Evolutionary conservation across 495 filamentous ascomycete species (phyloP).

Genomic region (Penicillium robsamsonii): DNA sequence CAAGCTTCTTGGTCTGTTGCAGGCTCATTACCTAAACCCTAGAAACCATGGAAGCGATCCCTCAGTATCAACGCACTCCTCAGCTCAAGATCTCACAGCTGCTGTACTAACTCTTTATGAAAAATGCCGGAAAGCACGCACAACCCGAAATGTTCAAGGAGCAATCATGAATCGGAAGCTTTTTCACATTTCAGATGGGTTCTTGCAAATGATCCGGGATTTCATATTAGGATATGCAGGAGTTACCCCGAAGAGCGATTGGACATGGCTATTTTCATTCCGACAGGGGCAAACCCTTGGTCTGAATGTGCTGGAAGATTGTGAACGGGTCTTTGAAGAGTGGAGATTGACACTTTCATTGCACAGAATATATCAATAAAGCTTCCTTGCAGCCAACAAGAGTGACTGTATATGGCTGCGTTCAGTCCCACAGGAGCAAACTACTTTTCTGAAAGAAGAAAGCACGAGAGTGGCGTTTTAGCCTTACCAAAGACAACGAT

Average conservation of each 20-base stretch:
- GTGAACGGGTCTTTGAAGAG: constrained; percentile 9
- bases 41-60: neutral
- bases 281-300: constrained; percentile 16
- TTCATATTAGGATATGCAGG: constrained; percentile 15
- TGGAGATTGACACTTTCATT: constrained; percentile 3
- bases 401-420: too few relatives aligned
- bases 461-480: too few relatives aligned
- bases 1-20: constrained; percentile 29
- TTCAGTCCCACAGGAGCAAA: too few relatives aligned
- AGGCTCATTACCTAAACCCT: constrained; percentile 7
- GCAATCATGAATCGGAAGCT: constrained; percentile 46
- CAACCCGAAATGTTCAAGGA: constrained; percentile 49
- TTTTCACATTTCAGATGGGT: constrained; percentile 55
- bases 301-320: constrained; percentile 17
- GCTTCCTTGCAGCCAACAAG: too few relatives aligned
- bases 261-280: constrained; percentile 19
- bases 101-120: constrained; percentile 54
- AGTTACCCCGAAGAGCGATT: constrained; percentile 22
- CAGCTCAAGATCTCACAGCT: neutral
- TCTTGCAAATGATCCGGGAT: constrained; percentile 44
- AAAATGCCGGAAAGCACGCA: constrained; percentile 52
- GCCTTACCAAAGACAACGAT: too few relatives aligned
- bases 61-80: neutral
- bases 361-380: too few relatives aligned
- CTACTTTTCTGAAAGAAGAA: too few relatives aligned